A percentile compares a stretch with the other conserved stretches of the same genome.
Evolutionary conservation across 345 rosid species (phyloP).

Genomic region (Laguncularia racemosa): DNA sequence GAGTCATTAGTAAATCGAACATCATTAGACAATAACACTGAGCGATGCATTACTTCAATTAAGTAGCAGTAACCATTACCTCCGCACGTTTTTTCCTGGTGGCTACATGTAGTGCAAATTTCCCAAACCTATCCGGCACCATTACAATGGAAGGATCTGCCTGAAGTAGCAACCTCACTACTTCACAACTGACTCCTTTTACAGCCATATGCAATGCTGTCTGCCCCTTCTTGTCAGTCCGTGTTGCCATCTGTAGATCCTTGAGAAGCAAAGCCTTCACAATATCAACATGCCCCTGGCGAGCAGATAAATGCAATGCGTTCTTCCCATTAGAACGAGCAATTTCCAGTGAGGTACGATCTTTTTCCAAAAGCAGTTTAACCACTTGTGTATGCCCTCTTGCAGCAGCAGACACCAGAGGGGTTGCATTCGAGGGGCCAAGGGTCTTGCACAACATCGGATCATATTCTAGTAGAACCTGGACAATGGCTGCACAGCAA

Average conservation of each 20-base stretch:
- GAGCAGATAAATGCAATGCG: constrained; percentile 82
- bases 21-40: not conserved
- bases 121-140: constrained; percentile 84
- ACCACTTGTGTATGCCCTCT: constrained; percentile 66
- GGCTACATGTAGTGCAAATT: constrained; percentile 76
- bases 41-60: not conserved
- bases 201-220: constrained; percentile 96
- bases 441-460: constrained; percentile 56
- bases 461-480: constrained; percentile 56
- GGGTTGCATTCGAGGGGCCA: constrained; percentile 80
- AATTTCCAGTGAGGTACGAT: constrained; percentile 52
- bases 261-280: constrained; percentile 55
- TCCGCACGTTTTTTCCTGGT: constrained; percentile 77
- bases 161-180: constrained; percentile 62
- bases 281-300: constrained; percentile 84
- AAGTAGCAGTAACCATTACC: constrained; percentile 28
- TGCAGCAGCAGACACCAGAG: constrained; percentile 76
- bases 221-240: constrained; percentile 91
- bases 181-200: constrained; percentile 67
- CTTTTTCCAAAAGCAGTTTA: constrained; percentile 50
- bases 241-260: constrained; percentile 70
- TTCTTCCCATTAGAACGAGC: constrained; percentile 77
- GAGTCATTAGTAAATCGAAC: too few relatives aligned
- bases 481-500: constrained; percentile 63
- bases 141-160: constrained; percentile 68